Evolutionary conservation across 345 rosid species (phyloP).

Genomic region (Cochlearia excelsa): DNA sequence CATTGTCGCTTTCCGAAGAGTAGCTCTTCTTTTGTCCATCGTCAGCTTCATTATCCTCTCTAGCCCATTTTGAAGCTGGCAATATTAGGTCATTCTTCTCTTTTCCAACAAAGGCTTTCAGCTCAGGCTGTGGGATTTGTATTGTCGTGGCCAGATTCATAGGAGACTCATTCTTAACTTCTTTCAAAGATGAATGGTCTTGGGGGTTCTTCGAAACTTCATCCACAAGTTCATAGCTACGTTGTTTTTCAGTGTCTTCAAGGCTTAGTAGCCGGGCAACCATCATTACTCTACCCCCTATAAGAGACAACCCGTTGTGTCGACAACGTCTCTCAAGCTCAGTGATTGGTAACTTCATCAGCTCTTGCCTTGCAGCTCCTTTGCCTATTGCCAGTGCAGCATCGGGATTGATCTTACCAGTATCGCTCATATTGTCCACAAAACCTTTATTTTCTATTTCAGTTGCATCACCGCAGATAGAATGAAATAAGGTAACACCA

Average conservation of each 20-base stretch:
- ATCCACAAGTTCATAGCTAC: conserved; percentile 73
- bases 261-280: conserved; percentile 87
- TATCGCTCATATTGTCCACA: conserved; percentile 46
- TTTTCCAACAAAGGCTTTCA: conserved; percentile 56
- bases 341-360: conserved; percentile 77
- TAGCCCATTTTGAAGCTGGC: conserved; percentile 95
- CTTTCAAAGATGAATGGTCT: conserved; percentile 56
- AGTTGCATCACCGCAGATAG: conserved; percentile 83
- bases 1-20: conserved; percentile 88
- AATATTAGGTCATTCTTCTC: conserved; percentile 75
- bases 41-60: conserved; percentile 87
- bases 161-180: conserved; percentile 47
- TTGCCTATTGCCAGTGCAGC: conserved; percentile 93
- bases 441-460: conserved; percentile 65
- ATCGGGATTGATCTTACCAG: conserved; percentile 62
- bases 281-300: conserved; percentile 98
- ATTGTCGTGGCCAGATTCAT: conserved; percentile 40
- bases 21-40: conserved; percentile 80
- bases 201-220: conserved; percentile 63
- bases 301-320: conserved; percentile 93
- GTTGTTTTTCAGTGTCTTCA: conserved; percentile 92
- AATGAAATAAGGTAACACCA: conserved; percentile 82
- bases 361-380: conserved; percentile 87
- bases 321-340: conserved; percentile 98
- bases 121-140: conserved; percentile 64